phyloP scores from a whole-genome alignment of 1,284 basidiomycete species.

The Ustilago cynodontis region DNA sequence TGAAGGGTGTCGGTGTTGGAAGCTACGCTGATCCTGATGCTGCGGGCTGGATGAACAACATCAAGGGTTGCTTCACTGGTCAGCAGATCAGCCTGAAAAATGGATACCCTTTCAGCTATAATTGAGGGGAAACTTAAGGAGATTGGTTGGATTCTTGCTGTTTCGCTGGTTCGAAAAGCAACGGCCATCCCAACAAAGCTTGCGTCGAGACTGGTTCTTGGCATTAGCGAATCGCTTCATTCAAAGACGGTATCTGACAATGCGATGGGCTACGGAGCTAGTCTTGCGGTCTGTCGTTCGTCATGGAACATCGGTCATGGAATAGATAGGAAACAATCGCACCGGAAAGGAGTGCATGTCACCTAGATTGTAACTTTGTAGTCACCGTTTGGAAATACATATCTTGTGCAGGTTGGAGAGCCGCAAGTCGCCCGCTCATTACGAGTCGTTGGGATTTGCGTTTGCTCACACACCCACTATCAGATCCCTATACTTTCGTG shows the following conservation, averaged over 20 bases:
- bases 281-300: slow-evolving; percentile 2
- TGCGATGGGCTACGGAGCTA: background rate
- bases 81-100: slow-evolving; percentile 33
- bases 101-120: slow-evolving; percentile 42
- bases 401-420: background rate
- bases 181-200: background rate
- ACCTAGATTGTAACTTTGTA: slow-evolving; percentile 9
- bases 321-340: background rate
- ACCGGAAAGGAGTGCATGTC: slow-evolving; percentile 1
- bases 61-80: slow-evolving; percentile 50
- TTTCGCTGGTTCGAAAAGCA: slow-evolving; percentile 20
- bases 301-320: background rate
- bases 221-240: background rate
- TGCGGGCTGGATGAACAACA: slow-evolving; percentile 40
- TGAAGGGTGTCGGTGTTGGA: slow-evolving; percentile 32
- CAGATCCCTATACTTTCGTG: background rate
- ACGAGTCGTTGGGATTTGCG: slow-evolving; percentile 22
- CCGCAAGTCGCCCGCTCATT: slow-evolving; percentile 24
- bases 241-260: slow-evolving; percentile 6
- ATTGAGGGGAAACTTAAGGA: background rate
- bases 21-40: slow-evolving; percentile 37
- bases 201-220: slow-evolving; percentile 7
- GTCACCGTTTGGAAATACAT: slow-evolving; percentile 1
- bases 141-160: no score
- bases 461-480: background rate